Evolutionary conservation across 257 asterid genomes (phyloP).

Genomic region (Catharanthus roseus): DNA sequence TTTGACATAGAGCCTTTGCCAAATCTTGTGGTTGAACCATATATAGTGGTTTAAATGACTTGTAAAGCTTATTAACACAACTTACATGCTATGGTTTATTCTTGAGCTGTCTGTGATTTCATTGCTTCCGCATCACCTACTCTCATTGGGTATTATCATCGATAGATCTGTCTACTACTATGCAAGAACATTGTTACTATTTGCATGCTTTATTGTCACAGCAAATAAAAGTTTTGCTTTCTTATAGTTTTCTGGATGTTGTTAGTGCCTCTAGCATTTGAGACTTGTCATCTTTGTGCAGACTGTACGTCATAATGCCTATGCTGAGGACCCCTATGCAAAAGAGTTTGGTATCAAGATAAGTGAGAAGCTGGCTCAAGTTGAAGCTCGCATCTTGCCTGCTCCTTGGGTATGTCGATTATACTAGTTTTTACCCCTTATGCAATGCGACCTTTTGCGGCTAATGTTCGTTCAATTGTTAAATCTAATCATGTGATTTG

Average conservation of each 20-base stretch:
- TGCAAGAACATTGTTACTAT: no score
- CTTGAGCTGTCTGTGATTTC: not conserved
- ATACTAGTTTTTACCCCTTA: not conserved
- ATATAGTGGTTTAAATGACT: not conserved
- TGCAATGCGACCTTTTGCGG: not conserved
- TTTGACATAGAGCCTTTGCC: not conserved
- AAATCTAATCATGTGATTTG: not conserved
- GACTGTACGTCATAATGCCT: conserved; percentile 89
- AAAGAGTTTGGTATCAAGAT: conserved; percentile 92
- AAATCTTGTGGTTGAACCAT: not conserved
- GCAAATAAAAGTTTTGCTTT: not conserved
- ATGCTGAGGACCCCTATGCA: conserved; percentile 74
- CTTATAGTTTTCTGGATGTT: not conserved
- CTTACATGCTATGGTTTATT: not conserved
- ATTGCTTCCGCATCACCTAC: not conserved
- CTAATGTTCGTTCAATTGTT: not conserved
- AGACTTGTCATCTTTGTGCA: conserved; percentile 16
- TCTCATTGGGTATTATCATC: not conserved
- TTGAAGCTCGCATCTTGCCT: conserved; percentile 94
- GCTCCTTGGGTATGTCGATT: conserved; percentile 68
- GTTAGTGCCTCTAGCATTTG: not conserved
- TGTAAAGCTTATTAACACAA: no score
- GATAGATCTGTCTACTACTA: no score
- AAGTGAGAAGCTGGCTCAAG: conserved; percentile 79
- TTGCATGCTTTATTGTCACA: not conserved